These are phyloP conservation scores for Gigaspora rosea DNA, from an alignment of 192 early-diverging fungal genomes.

Conservation along the genomic window DNA sequence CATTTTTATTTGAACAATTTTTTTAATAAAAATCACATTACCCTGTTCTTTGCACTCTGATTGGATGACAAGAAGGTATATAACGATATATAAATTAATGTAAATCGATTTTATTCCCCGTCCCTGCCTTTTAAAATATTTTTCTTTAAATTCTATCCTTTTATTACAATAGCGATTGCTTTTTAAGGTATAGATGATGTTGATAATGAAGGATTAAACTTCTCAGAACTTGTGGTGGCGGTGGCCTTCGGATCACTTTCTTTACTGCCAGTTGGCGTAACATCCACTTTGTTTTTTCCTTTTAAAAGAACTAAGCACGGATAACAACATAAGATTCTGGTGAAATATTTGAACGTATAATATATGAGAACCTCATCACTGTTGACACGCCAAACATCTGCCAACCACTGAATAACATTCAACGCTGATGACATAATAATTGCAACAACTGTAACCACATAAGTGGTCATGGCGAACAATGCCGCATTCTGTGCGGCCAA, in stretches of 20 bases:
- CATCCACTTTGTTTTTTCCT: background rate
- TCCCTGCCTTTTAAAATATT: too few relatives aligned
- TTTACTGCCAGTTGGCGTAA: background rate
- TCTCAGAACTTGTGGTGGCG: too few relatives aligned
- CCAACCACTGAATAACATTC: constrained; percentile 24
- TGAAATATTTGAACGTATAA: background rate
- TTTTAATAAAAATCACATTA: too few relatives aligned
- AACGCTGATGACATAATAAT: constrained; percentile 15
- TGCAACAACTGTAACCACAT: background rate
- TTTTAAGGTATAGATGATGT: too few relatives aligned
- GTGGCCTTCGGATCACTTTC: background rate
- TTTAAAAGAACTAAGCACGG: background rate
- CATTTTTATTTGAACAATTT: too few relatives aligned
- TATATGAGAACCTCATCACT: background rate
- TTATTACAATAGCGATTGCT: too few relatives aligned
- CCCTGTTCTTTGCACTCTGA: too few relatives aligned
- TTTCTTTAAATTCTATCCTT: too few relatives aligned
- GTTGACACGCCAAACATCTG: constrained; percentile 9
- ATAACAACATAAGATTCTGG: constrained; percentile 1
- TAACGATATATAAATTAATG: too few relatives aligned
- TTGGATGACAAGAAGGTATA: too few relatives aligned
- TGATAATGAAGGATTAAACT: too few relatives aligned
- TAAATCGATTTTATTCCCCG: too few relatives aligned
- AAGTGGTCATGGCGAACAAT: constrained; percentile 2
- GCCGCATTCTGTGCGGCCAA: background rate